Base-by-base conservation (phyloP, 202 grass and related monocot genomes). In the Panicum hallii region DNA sequence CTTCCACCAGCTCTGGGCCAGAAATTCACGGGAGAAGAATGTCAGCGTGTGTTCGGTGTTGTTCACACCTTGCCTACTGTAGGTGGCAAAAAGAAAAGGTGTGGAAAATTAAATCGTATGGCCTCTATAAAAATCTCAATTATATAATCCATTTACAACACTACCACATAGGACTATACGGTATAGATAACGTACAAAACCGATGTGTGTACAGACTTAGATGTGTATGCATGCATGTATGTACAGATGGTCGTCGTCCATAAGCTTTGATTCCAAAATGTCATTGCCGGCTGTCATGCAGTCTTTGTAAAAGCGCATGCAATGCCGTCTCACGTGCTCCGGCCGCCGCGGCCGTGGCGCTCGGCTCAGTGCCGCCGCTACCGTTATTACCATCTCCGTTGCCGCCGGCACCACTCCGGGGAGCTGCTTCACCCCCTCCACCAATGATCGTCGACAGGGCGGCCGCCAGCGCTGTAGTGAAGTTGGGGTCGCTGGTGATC, bases 361-460 rank as follows among this genome's bases (percentile, higher is more conserved):
- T 5, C 2, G 63, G 0, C 63, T 16, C 34, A 16, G 6, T 4
- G 26, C 70, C 46, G 30, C 10, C 48, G 28, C 50, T n/a, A 4
- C 54, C 72, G 15, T 22, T 45, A 26, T 70, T 43, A 17, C 34
- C 55, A 2, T 78, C 64, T 53, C 43, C 63, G 1, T 4, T 12
- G 47, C 14, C 20, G 2, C 10, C 63, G 12, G 0, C 54, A 1
- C 19, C 17, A 13, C 63, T 9, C n/a, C 5, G 42, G 75, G 50
- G 15, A 28, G 72, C 20, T 7, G 46, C 20, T 34, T 67, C 77
- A 9, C 11, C 11, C 4, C 64, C 53, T 70, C 78, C 72, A 0
- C 70, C 83, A 19, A 90, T 82, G 83, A 90, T 74, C 23, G 88
- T 79, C 1, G 83, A 86, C 65, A 90, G 66, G 10, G 88, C 88